Base-by-base conservation (phyloP, 768 basidiomycete species). In the Trametes cubensis region DNA sequence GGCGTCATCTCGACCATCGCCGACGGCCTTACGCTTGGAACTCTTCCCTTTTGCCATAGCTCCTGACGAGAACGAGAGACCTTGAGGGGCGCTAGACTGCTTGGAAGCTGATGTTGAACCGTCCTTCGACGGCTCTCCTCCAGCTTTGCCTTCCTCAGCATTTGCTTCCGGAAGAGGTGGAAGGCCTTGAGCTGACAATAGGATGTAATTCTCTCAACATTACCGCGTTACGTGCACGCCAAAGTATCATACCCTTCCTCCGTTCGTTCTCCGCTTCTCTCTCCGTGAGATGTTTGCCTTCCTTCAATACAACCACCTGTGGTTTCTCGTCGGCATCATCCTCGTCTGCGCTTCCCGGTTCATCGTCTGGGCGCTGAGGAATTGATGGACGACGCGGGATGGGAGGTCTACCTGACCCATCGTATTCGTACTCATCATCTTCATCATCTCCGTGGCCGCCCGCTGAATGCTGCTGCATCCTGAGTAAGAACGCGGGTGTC, bases 231-330 rank as follows among this genome's bases (percentile, higher is more conserved):
- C 61, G n/a, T 34, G 50, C 18, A 67, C 38, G 62, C n/a, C 7
- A 34, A 30, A 55, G 20, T 1, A 25, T 68, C 79, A 52, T 61
- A 92, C 92, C 89, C 80, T 82, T 85, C 57, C 91, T 83, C 56
- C 81, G 80, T 67, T 90, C 81, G 70, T 91, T 88, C 79, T 92
- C 88, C 4, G 81, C 93, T 69, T 96, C 92, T 57, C 82, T 76
- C 64, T 82, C 87, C 2, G 84, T 85, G 45, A 97, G 79, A 77
- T 97, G 95, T 71, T 92, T 95, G 26, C 95, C 94, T 66, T 89
- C 84, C 70, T 84, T 92, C 66, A 97, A 72, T 10, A 96, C 94
- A 3, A 97, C 92, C 8, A 97, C 85, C 70, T 92, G 91, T 3
- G 94, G 94, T 66, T 83, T 87, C 73, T 95, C 94, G 68, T 94